Evolutionary conservation across 148 eudicot species (phyloP).

Genomic region (Diospyros lotus): DNA sequence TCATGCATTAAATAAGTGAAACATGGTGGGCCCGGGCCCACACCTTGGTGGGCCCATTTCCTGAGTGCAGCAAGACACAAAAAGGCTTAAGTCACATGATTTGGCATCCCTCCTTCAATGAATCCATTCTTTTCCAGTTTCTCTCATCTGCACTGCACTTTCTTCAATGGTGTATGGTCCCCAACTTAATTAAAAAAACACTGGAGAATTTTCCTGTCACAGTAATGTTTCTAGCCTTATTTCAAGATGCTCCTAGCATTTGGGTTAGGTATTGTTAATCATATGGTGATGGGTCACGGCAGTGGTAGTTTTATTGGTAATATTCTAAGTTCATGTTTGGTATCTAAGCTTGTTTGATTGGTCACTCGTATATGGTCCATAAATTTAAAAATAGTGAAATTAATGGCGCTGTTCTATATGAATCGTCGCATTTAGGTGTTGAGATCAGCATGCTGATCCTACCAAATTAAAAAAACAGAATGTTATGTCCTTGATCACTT

Average conservation of each 20-base stretch:
- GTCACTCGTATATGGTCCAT: too few relatives aligned
- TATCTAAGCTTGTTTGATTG: too few relatives aligned
- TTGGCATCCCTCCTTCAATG: conserved; percentile 7
- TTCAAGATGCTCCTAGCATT: background rate
- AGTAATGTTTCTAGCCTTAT: background rate
- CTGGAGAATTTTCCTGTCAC: background rate
- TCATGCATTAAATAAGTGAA: conserved; percentile 24
- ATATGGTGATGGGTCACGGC: background rate
- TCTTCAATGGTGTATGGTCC: background rate
- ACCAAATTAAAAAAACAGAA: too few relatives aligned
- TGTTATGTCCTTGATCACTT: too few relatives aligned
- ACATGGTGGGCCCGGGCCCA: conserved; percentile 19
- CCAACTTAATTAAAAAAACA: background rate
- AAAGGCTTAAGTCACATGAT: conserved; percentile 4
- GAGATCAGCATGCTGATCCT: too few relatives aligned
- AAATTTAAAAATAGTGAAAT: too few relatives aligned
- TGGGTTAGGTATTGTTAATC: background rate
- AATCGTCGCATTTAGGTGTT: too few relatives aligned
- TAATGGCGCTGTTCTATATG: too few relatives aligned
- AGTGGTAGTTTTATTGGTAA: too few relatives aligned
- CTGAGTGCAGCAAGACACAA: background rate
- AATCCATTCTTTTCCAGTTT: background rate
- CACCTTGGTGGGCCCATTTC: background rate
- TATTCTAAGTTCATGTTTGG: too few relatives aligned
- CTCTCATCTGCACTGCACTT: background rate